phyloP scores from a whole-genome alignment of 192 early-diverging fungal species.

The Coemansia erecta region DNA sequence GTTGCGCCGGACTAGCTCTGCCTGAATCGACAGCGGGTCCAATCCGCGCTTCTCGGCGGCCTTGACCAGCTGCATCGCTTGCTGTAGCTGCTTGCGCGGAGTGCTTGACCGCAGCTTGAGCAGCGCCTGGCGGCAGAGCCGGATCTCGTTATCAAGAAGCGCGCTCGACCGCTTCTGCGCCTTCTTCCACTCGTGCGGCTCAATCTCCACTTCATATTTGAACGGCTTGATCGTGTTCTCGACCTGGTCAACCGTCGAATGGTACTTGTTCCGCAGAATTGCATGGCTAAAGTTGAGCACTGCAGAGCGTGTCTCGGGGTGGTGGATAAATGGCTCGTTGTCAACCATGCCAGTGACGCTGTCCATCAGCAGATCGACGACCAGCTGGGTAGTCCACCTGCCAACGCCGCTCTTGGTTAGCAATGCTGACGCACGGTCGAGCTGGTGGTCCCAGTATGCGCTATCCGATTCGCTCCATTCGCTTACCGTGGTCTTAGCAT shows the following conservation, averaged over 20 bases:
- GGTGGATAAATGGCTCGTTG: slow-evolving; percentile 82
- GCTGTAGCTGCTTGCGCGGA: slow-evolving; percentile 77
- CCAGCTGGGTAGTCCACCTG: slow-evolving; percentile 84
- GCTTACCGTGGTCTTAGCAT: neutral
- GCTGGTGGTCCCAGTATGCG: slow-evolving; percentile 79
- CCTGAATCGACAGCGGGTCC: slow-evolving; percentile 34
- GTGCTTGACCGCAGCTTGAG: slow-evolving; percentile 69
- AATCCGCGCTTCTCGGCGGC: slow-evolving; percentile 65
- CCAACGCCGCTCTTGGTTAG: slow-evolving; percentile 96
- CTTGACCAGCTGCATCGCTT: slow-evolving; percentile 77
- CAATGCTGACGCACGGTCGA: slow-evolving; percentile 78
- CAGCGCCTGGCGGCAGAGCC: slow-evolving; percentile 67
- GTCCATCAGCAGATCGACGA: slow-evolving; percentile 81
- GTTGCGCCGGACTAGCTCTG: slow-evolving; percentile 34
- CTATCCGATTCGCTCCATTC: slow-evolving; percentile 46
- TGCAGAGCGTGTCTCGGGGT: slow-evolving; percentile 73
- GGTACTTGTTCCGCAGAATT: slow-evolving; percentile 82
- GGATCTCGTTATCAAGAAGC: slow-evolving; percentile 79
- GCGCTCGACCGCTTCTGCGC: slow-evolving; percentile 76
- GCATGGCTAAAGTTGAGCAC: slow-evolving; percentile 83
- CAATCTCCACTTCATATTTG: slow-evolving; percentile 95
- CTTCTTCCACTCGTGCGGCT: slow-evolving; percentile 89
- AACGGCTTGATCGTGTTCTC: slow-evolving; percentile 99
- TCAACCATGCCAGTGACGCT: slow-evolving; percentile 80
- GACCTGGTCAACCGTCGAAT: slow-evolving; percentile 91